Conservation (phyloP, 2,329 filamentous ascomycete species). For the Aureobasidium sp. region DNA sequence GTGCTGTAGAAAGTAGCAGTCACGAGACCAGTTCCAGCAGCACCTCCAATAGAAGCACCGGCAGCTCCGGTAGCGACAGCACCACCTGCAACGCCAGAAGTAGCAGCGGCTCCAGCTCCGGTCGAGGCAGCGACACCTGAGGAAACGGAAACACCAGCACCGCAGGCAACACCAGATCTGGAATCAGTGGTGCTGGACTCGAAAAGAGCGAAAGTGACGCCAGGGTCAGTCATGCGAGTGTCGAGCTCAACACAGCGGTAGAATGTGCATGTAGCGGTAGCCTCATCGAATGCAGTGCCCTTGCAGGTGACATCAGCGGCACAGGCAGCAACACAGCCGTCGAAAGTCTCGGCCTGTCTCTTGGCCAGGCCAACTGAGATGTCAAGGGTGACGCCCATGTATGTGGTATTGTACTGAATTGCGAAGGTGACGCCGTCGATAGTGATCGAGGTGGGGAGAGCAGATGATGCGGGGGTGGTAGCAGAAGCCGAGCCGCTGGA, state of each 20-base stretch:
- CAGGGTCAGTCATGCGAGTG: not conserved
- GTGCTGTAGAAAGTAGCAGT: conserved; percentile 14
- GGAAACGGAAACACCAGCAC: not conserved
- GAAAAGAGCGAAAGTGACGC: not conserved
- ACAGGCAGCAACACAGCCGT: not conserved
- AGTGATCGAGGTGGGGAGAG: not conserved
- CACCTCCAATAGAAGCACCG: not conserved
- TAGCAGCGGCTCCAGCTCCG: too few species aligned
- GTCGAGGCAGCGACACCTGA: not conserved
- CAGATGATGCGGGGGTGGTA: not conserved
- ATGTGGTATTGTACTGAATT: not conserved
- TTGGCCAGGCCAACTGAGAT: not conserved
- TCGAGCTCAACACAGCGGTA: conserved; percentile 1
- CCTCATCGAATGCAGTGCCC: not conserved
- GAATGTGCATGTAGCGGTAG: not conserved
- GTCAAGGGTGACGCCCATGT: not conserved
- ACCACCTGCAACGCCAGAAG: not conserved
- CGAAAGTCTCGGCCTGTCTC: not conserved
- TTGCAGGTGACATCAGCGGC: not conserved
- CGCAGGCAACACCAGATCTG: not conserved
- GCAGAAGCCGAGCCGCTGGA: not conserved
- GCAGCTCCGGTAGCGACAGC: not conserved
- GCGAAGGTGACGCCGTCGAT: not conserved
- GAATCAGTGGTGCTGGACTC: not conserved
- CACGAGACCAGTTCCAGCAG: not conserved